Percentiles rank a stretch among this genome's conserved stretches.
Evolutionary conservation across 352 stramenopile species (phyloP).

Genomic region (Phytophthora ohioensis): DNA sequence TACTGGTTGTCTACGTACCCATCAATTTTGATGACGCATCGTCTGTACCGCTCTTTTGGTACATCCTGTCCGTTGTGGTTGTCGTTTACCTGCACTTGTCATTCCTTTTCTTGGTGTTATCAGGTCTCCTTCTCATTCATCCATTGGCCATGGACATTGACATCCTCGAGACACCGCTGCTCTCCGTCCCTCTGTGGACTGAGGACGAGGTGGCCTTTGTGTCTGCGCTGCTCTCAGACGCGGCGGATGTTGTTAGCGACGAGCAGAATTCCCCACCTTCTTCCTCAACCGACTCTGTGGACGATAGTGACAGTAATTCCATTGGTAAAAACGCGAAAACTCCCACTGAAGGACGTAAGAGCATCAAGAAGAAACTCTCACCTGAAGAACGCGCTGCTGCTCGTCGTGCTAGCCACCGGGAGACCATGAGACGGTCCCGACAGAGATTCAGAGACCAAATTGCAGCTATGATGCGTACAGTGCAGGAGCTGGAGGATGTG

Average conservation of each 20-base stretch:
- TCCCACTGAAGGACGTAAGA: conserved; percentile 7
- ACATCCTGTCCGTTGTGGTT: no score
- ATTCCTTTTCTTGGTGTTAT: conserved; percentile 11
- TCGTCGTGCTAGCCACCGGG: conserved; percentile 38
- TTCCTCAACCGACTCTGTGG: neutral
- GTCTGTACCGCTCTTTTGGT: conserved; percentile 8
- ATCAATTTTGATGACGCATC: conserved; percentile 29
- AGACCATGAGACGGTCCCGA: conserved; percentile 48
- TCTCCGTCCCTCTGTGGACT: conserved; percentile 25
- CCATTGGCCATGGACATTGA: conserved; percentile 24
- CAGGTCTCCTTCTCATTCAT: conserved; percentile 9
- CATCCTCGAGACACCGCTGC: conserved; percentile 25
- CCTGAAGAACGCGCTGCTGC: conserved; percentile 31
- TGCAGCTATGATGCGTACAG: conserved; percentile 39
- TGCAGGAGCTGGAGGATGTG: conserved; percentile 34
- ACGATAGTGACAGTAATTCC: conserved; percentile 1
- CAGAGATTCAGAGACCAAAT: conserved; percentile 48
- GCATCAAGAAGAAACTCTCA: conserved; percentile 23
- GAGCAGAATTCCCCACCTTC: conserved; percentile 16
- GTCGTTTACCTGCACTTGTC: neutral
- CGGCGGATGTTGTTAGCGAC: conserved; percentile 26
- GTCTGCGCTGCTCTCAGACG: conserved; percentile 34
- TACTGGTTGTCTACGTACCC: conserved; percentile 6
- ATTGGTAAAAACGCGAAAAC: conserved; percentile 1
- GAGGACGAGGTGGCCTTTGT: conserved; percentile 38